Evolutionary conservation across 2,329 filamentous ascomycete species (phyloP).

Genomic region (Apiospora phragmitis): DNA sequence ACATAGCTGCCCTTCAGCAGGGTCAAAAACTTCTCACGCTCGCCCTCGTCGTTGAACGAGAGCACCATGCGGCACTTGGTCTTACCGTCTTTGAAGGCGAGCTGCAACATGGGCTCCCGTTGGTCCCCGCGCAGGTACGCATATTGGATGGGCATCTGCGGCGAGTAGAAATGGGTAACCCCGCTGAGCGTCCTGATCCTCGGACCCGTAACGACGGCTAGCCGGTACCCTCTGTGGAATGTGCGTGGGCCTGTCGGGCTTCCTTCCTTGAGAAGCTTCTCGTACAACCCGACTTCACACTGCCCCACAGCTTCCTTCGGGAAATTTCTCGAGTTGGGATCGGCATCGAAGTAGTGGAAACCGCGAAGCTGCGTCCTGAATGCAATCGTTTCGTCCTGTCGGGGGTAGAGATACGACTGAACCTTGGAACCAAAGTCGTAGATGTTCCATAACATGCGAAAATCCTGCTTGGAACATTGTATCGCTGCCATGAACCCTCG

Average conservation of each 20-base stretch:
- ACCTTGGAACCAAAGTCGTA: constrained; percentile 82
- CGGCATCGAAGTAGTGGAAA: constrained; percentile 80
- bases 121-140: constrained; percentile 73
- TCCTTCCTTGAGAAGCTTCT: constrained; percentile 65
- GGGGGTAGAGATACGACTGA: constrained; percentile 68
- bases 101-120: constrained; percentile 66
- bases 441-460: constrained; percentile 76
- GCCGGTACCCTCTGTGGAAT: constrained; percentile 76
- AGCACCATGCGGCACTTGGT: constrained; percentile 72
- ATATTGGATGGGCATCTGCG: constrained; percentile 71
- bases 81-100: constrained; percentile 68
- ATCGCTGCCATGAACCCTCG: constrained; percentile 74
- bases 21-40: constrained; percentile 70
- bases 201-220: constrained; percentile 76
- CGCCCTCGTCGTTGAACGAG: constrained; percentile 72
- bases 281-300: constrained; percentile 76
- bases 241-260: constrained; percentile 72
- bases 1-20: constrained; percentile 73
- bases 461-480: constrained; percentile 75
- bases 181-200: constrained; percentile 76
- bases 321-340: constrained; percentile 69
- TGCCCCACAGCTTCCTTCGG: constrained; percentile 71
- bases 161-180: constrained; percentile 68
- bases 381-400: constrained; percentile 67
- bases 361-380: constrained; percentile 70